Evolutionary conservation across 306 rosid genomes (phyloP), one percentile per base, ranked within the genome.

Genomic region (Cercis canadensis): DNA sequence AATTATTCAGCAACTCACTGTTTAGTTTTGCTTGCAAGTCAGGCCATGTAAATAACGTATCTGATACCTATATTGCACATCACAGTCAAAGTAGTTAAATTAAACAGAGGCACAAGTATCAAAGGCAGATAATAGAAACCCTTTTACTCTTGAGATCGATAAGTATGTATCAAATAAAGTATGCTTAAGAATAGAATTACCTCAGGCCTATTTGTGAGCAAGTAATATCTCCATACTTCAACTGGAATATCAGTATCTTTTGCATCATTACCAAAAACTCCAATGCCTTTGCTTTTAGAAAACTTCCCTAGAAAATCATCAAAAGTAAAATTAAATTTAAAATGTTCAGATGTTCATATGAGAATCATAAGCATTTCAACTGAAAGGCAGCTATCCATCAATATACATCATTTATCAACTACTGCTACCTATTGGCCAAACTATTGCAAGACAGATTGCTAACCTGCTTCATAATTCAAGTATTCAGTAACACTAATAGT

Each of bases 141-240:
- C 19, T 31, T 56, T 34, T 17, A 62, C 64, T 73, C 36, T 53
- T 52, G 61, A 73, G 37, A 63, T 16, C 63, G 31, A 46, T 39
- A 9, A 67, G 43, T 19, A 34, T 43, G 43, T 19, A 34, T 43
- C 17, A 17, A 19, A 43, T 21, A 31, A 45, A 33, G 11, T 37
- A 24, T 32, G 44, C 31, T 50, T 40, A 8, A 64, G 59, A 14
- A 29, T 54, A 70, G 7, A 63, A 32, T 86, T 81, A 89, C 99
- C 99, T 94, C 99, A 0, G 99, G 99, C 81, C 99, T 84, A 74
- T 94, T 94, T 34, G 87, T 89, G 21, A 94, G 90, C 83, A 94
- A 84, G 87, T 94, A 94, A 84, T 94, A 94, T 83, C 99, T 84
- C 99, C 99, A 94, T 41, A 89, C 99, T 86, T 94, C 99, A 57